A percentile compares a stretch with the other conserved stretches of the same genome.
phyloP scores from a whole-genome alignment of 305 asterid genomes.

The Rubia balearica region DNA sequence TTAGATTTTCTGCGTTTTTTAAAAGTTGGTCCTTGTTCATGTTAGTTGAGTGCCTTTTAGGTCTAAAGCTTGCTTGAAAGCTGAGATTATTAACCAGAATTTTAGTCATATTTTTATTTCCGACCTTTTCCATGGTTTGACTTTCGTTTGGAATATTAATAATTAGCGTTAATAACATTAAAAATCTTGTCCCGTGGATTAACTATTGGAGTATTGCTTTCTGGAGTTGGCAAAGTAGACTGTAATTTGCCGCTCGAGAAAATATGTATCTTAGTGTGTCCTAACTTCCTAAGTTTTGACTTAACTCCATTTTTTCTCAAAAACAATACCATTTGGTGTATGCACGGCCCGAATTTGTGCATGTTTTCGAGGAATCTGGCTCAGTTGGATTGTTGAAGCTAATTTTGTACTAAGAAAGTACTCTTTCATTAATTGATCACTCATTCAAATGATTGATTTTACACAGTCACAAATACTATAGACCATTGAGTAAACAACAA shows the following conservation, averaged over 20 bases:
- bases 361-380: background rate
- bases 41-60: background rate
- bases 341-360: too few relatives aligned
- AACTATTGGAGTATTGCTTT: conserved; percentile 16
- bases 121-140: background rate
- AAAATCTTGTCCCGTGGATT: background rate
- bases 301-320: conserved; percentile 8
- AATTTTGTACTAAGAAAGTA: background rate
- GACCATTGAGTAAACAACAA: background rate
- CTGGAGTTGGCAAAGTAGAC: conserved; percentile 17
- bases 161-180: too few relatives aligned
- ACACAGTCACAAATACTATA: background rate
- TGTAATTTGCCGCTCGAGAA: conserved; percentile 27
- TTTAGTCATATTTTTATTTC: background rate
- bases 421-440: too few relatives aligned
- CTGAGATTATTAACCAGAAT: conserved; percentile 4
- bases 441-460: background rate
- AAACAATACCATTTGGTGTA: background rate
- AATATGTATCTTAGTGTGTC: background rate
- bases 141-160: background rate
- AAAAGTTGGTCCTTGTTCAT: background rate
- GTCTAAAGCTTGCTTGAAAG: conserved; percentile 1
- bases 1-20: too few relatives aligned
- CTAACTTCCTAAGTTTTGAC: conserved; percentile 21
- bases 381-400: background rate